phyloP scores from a whole-genome alignment of 352 stramenopile genomes.

The Plasmopara muralis region DNA sequence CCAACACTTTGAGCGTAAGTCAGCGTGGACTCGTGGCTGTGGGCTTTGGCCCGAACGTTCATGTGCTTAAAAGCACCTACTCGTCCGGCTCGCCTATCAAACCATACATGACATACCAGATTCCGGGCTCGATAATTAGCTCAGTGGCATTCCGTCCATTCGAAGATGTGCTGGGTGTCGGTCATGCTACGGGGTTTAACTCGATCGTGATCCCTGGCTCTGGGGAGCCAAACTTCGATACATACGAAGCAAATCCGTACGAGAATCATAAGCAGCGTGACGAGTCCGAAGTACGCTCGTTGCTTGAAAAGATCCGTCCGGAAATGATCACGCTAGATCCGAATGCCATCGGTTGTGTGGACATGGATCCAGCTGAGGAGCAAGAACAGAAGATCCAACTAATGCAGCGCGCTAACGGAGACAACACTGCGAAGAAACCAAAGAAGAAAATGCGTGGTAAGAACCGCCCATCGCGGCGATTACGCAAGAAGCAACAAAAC shows the following conservation, averaged over 20 bases:
- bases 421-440: conserved; percentile 43
- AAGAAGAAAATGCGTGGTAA: conserved; percentile 97
- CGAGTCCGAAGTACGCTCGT: conserved; percentile 92
- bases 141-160: conserved; percentile 95
- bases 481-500: conserved; percentile 97
- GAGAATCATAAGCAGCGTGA: conserved; percentile 94
- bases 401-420: conserved; percentile 72
- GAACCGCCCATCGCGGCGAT: conserved; percentile 94
- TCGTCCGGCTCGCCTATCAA: conserved; percentile 41
- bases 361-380: conserved; percentile 84
- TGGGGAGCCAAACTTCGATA: conserved; percentile 98
- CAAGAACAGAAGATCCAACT: conserved; percentile 75
- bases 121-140: conserved; percentile 79
- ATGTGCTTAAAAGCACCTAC: conserved; percentile 91
- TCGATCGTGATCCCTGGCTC: conserved; percentile 93
- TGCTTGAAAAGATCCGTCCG: conserved; percentile 97
- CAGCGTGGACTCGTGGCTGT: conserved; percentile 93
- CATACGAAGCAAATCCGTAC: conserved; percentile 97
- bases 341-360: conserved; percentile 89
- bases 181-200: conserved; percentile 82
- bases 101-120: conserved; percentile 89
- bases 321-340: conserved; percentile 98
- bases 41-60: conserved; percentile 86
- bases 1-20: conserved; percentile 91
- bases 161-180: conserved; percentile 96